These are phyloP conservation scores for Eurotiales sp. DNA, from an alignment of 2,329 filamentous ascomycete genomes.

Conservation along the genomic window DNA sequence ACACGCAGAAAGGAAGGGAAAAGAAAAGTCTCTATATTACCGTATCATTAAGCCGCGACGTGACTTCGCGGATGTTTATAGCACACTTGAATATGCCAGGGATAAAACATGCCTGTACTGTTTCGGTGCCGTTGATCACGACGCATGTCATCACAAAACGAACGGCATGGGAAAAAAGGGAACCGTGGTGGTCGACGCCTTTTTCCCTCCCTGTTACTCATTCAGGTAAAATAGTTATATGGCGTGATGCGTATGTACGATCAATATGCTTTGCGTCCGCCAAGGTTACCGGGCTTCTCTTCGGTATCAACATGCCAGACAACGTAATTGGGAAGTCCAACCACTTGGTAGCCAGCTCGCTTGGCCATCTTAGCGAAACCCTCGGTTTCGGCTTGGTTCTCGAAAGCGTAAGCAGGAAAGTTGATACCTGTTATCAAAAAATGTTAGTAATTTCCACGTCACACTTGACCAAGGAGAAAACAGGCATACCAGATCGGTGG, in stretches of 20 bases:
- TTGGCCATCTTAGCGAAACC: conserved; percentile 99
- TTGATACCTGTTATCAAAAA: conserved; percentile 68
- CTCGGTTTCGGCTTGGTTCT: conserved; percentile 98
- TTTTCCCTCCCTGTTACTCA: not conserved
- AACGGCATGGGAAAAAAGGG: conserved; percentile 10
- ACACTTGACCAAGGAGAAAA: not conserved
- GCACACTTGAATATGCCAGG: conserved; percentile 4
- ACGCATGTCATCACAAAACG: not conserved
- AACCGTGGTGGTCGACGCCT: not conserved
- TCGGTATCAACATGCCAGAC: conserved; percentile 98
- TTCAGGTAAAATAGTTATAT: not conserved
- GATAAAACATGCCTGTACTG: conserved; percentile 3
- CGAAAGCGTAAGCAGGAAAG: conserved; percentile 93
- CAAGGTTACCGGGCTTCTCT: conserved; percentile 79
- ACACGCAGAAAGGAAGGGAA: not conserved
- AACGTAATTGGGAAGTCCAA: conserved; percentile 92
- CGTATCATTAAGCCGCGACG: conserved; percentile 11
- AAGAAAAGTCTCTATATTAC: conserved; percentile 12
- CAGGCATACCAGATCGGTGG: conserved; percentile 73
- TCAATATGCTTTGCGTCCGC: conserved; percentile 38
- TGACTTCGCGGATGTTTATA: conserved; percentile 2
- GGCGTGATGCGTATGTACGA: not conserved
- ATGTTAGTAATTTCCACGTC: not conserved
- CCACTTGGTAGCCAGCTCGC: conserved; percentile 85
- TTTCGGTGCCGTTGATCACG: not conserved